phyloP scores from a whole-genome alignment of 1,139 yeast species.

The Zygosaccharomyces pseudobailii region DNA sequence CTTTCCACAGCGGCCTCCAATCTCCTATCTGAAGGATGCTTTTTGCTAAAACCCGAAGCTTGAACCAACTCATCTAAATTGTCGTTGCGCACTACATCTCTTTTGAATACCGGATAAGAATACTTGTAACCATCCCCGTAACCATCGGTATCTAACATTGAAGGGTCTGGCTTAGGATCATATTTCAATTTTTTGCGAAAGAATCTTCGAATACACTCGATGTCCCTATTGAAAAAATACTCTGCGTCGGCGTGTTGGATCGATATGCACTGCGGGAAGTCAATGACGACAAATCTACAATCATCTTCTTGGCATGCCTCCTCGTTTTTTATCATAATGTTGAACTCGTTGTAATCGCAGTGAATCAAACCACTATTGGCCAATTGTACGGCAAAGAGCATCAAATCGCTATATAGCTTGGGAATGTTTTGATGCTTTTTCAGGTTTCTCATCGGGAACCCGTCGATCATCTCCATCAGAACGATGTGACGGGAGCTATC shows the following conservation, averaged over 20 bases:
- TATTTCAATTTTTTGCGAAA: slow-evolving; percentile 76
- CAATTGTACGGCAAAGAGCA: slow-evolving; percentile 77
- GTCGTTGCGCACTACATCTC: slow-evolving; percentile 67
- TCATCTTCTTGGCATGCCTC: slow-evolving; percentile 42
- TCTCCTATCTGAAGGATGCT: slow-evolving; percentile 58
- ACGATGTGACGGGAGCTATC: slow-evolving; percentile 91
- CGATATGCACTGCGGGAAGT: slow-evolving; percentile 97
- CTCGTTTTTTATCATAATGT: slow-evolving; percentile 74
- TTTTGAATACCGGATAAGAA: slow-evolving; percentile 72
- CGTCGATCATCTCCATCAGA: slow-evolving; percentile 85
- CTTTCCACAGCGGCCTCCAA: slow-evolving; percentile 68
- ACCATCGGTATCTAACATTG: slow-evolving; percentile 73
- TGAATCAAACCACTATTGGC: slow-evolving; percentile 90
- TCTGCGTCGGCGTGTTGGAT: slow-evolving; percentile 88
- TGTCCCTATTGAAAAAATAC: slow-evolving; percentile 84
- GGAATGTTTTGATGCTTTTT: slow-evolving; percentile 63
- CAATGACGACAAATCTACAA: slow-evolving; percentile 78
- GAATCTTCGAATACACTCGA: slow-evolving; percentile 78
- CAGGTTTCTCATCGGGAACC: slow-evolving; percentile 83
- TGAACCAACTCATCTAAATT: slow-evolving; percentile 76
- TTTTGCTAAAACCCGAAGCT: slow-evolving; percentile 87
- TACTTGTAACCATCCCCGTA: slow-evolving; percentile 73
- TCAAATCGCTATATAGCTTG: slow-evolving; percentile 72
- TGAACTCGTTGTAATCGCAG: slow-evolving; percentile 96
- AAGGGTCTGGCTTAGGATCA: slow-evolving; percentile 55